Percentiles rank a stretch among this genome's conserved stretches.
phyloP scores from a whole-genome alignment of 2,329 filamentous ascomycete species.

The Lachnellula willkommii region DNA sequence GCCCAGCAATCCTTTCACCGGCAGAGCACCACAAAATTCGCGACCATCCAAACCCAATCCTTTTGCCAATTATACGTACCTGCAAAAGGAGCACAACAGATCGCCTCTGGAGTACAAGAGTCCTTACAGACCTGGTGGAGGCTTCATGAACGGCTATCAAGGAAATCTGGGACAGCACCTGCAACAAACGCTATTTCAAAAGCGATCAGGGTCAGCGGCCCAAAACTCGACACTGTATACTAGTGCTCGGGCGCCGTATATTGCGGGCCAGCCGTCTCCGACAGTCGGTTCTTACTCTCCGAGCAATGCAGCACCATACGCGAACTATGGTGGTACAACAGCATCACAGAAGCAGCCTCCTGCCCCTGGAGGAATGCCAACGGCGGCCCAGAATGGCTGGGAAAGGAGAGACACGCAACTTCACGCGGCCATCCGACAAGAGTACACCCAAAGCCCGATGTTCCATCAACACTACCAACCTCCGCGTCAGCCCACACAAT shows the following conservation, averaged over 20 bases:
- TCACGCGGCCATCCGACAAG: slow-evolving; percentile 37
- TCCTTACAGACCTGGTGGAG: slow-evolving; percentile 51
- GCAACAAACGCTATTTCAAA: slow-evolving; percentile 25
- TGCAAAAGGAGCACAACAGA: slow-evolving; percentile 56
- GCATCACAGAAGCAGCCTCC: slow-evolving; percentile 10
- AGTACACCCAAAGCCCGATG: slow-evolving; percentile 22
- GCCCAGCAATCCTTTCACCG: slow-evolving; percentile 25
- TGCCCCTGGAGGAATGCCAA: slow-evolving; percentile 6
- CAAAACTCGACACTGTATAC: slow-evolving; percentile 9
- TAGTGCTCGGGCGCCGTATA: slow-evolving; percentile 9
- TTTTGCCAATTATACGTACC: slow-evolving; percentile 42
- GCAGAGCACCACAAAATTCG: slow-evolving; percentile 13
- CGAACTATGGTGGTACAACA: slow-evolving; percentile 7
- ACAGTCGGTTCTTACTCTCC: background rate
- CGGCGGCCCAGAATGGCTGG: slow-evolving; percentile 15
- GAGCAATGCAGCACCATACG: slow-evolving; percentile 3
- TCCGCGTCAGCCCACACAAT: slow-evolving; percentile 10
- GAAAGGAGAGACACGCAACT: slow-evolving; percentile 26
- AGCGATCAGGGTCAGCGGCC: slow-evolving; percentile 4
- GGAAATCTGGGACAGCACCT: slow-evolving; percentile 33
- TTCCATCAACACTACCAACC: slow-evolving; percentile 23
- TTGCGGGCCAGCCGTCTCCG: slow-evolving; percentile 1
- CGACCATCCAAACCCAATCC: slow-evolving; percentile 17
- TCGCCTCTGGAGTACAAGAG: slow-evolving; percentile 52
- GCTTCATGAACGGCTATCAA: slow-evolving; percentile 58